Base-by-base conservation (phyloP, 2,329 filamentous ascomycete genomes). In the Alternaria alternata region DNA sequence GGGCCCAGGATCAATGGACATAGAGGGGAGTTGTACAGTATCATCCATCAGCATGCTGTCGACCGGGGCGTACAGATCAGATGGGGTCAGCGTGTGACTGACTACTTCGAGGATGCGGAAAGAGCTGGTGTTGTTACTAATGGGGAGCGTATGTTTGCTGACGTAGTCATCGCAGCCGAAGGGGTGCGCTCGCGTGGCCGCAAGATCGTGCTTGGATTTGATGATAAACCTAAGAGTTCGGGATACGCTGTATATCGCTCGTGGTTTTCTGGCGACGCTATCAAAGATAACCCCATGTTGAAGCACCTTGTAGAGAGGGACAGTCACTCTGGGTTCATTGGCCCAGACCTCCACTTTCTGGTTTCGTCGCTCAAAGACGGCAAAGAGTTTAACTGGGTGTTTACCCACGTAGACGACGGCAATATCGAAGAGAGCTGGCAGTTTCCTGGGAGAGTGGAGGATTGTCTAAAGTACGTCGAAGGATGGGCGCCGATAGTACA, bases 1-100 rank as follows among this genome's bases (percentile, higher is more conserved):
- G 83, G 85, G 7, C 86, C 86, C 2, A 82, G 85, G 22, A 84
- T 88, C 63, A 88, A 88, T 61, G 87, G 87, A 0, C 87, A 88
- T 69, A 75, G 87, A 16, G 87, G 86, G 8, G 87, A 88, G 73
- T 77, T 88, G 59, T 86, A 88, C 65, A 75, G 81, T 41, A 82
- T 88, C 5, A 81, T 88, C 7, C 87, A 86, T 62, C 80, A 85
- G 42, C 83, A 88, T 67, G 86, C 85, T 2, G 78, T 76, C 28
- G 79, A 85, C 36, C 75, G 87, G 2, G 79, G 79, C 0, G 84
- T 88, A 47, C 83, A 86, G 0, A 85, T 88, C 22, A 79, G 84
- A 59, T 77, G 87, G 6, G 82, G 82, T 3, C 77, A 83, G 39
- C 77, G 76, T 24, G 84, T 88, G 1, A 75, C 77, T 38, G 80